Evolutionary conservation across 2,329 filamentous ascomycete genomes (phyloP).

Genomic region (Colletotrichum brevisporum): DNA sequence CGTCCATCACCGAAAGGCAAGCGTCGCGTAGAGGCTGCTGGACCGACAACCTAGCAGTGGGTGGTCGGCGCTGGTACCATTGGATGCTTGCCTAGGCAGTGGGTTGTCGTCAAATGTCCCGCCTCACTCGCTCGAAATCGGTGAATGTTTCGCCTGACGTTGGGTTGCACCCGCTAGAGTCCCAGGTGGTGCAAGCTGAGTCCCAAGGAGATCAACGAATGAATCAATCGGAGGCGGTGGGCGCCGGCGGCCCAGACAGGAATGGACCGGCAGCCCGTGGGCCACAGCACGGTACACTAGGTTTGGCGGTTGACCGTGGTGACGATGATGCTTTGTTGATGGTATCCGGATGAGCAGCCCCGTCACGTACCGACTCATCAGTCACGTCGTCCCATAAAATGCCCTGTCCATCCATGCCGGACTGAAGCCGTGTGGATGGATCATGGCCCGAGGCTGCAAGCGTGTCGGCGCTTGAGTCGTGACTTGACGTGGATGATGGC

Average conservation of each 20-base stretch:
- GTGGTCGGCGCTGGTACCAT: too few relatives aligned
- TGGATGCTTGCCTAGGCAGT: not conserved
- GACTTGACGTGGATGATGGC: not conserved
- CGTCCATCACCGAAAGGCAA: constrained; percentile 3
- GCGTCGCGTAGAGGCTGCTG: constrained; percentile 1
- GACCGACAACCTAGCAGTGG: not conserved
- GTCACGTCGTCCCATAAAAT: constrained; percentile 10
- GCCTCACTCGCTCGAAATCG: constrained; percentile 4
- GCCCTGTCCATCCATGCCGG: constrained; percentile 3
- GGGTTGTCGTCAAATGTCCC: not conserved
- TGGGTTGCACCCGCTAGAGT: constrained; percentile 21
- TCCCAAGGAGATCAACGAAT: constrained; percentile 4
- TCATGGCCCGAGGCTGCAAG: constrained; percentile 17
- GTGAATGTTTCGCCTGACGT: not conserved
- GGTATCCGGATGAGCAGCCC: constrained; percentile 16
- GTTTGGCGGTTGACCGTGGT: constrained; percentile 7
- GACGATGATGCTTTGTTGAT: constrained; percentile 29
- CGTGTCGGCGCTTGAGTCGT: constrained; percentile 26
- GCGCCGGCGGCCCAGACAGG: constrained; percentile 23
- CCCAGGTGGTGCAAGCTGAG: constrained; percentile 20
- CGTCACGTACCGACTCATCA: not conserved
- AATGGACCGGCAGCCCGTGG: constrained; percentile 19
- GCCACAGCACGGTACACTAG: not conserved
- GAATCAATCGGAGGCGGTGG: constrained; percentile 20
- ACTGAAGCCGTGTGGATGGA: constrained; percentile 12